Evolutionary conservation across 2,329 filamentous ascomycete species (phyloP).

Genomic region (Aureobasidium uvarum): DNA sequence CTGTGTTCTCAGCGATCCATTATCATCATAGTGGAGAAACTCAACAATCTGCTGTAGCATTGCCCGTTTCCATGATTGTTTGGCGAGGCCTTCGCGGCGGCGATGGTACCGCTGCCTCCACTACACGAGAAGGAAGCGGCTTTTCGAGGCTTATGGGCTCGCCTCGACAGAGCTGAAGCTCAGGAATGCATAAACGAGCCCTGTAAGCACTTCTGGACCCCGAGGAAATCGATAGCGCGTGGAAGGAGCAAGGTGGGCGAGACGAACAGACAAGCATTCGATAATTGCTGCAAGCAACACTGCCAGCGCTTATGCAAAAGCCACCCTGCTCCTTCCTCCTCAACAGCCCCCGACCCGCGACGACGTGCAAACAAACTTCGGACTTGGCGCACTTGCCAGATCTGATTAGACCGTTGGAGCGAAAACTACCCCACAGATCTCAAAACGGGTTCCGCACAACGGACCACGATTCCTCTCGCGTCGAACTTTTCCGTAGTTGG

Average conservation of each 20-base stretch:
- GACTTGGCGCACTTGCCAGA: slow-evolving; percentile 4
- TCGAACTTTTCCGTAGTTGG: slow-evolving; percentile 7
- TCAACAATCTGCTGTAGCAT: slow-evolving; percentile 8
- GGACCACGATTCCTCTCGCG: background rate
- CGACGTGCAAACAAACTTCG: slow-evolving; percentile 20
- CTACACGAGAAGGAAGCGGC: slow-evolving; percentile 6
- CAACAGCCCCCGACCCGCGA: slow-evolving; percentile 4
- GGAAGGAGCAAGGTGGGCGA: background rate
- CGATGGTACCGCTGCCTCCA: background rate
- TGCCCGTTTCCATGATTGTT: background rate
- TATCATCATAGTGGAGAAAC: background rate
- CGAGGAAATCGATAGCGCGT: background rate
- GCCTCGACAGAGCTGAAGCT: slow-evolving; percentile 11
- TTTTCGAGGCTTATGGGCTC: background rate
- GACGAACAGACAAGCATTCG: slow-evolving; percentile 5
- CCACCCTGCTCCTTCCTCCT: background rate
- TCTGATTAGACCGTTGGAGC: background rate
- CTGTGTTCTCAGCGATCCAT: slow-evolving; percentile 9
- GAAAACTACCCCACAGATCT: slow-evolving; percentile 8
- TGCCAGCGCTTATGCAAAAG: background rate
- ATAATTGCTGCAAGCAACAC: slow-evolving; percentile 19
- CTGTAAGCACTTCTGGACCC: background rate
- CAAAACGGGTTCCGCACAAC: background rate
- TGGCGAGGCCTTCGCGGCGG: background rate
- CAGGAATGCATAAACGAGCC: slow-evolving; percentile 11